phyloP scores from a whole-genome alignment of 208 protist genomes.

The Trypanosoma congolense region DNA sequence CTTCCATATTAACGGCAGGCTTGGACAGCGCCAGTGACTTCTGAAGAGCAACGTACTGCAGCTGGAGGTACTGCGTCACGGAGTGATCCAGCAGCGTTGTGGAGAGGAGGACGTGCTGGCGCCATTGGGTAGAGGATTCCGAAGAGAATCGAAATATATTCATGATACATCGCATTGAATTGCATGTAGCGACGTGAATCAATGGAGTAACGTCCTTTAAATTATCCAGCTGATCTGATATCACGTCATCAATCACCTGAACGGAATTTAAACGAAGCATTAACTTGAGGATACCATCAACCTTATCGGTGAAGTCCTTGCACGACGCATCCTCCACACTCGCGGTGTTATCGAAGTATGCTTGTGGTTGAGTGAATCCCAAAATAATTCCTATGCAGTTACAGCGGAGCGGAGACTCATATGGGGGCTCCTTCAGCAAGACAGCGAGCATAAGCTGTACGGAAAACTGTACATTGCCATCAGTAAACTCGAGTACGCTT shows the following conservation, averaged over 20 bases:
- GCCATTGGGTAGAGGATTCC: constrained; percentile 65
- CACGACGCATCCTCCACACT: constrained; percentile 74
- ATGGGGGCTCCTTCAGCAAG: constrained; percentile 87
- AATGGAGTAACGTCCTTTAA: constrained; percentile 14
- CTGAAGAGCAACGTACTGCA: constrained; percentile 44
- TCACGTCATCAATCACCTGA: constrained; percentile 81
- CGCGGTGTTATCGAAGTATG: constrained; percentile 71
- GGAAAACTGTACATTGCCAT: constrained; percentile 87
- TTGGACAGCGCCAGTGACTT: constrained; percentile 23
- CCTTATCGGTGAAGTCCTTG: constrained; percentile 83
- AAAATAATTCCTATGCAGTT: constrained; percentile 85
- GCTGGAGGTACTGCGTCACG: constrained; percentile 63
- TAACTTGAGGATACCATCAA: constrained; percentile 78
- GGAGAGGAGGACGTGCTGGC: constrained; percentile 86
- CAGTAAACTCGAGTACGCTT: constrained; percentile 87
- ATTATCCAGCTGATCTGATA: constrained; percentile 40
- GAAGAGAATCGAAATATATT: constrained; percentile 90
- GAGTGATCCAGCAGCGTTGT: constrained; percentile 79
- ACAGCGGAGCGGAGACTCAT: constrained; percentile 85
- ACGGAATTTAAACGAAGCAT: constrained; percentile 85
- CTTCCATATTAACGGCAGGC: constrained; percentile 33
- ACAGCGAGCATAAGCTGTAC: constrained; percentile 89
- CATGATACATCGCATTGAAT: constrained; percentile 87
- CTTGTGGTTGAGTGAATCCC: constrained; percentile 88
- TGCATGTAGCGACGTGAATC: constrained; percentile 53